A percentile compares a stretch with the other conserved stretches of the same genome.
These are phyloP conservation scores for Escovopsis sp. DNA, from an alignment of 2,329 filamentous ascomycete species.

Conservation along the genomic window DNA sequence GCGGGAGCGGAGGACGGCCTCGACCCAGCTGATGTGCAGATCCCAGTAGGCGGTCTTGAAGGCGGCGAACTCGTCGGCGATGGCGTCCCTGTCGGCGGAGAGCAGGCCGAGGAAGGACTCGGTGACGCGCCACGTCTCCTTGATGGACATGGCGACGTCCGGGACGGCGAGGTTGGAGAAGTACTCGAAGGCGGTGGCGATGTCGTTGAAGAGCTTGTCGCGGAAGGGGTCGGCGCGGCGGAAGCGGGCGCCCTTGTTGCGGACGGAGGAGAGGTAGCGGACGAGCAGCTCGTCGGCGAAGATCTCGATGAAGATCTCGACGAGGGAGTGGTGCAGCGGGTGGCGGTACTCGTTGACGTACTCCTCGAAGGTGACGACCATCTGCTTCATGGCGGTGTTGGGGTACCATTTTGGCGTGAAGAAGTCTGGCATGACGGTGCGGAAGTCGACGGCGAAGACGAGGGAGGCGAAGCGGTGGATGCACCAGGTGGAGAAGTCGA, in stretches of 20 bases:
- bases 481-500: conserved; percentile 88
- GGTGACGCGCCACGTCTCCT: conserved; percentile 82
- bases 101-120: conserved; percentile 70
- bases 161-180: conserved; percentile 58
- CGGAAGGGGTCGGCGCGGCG: conserved; percentile 72
- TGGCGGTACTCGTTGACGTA: conserved; percentile 78
- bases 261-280: conserved; percentile 67
- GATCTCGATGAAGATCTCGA: conserved; percentile 86
- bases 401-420: conserved; percentile 87
- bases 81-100: conserved; percentile 54
- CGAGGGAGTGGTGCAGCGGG: conserved; percentile 71
- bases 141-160: conserved; percentile 59
- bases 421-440: conserved; percentile 66
- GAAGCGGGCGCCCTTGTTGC: conserved; percentile 85
- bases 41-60: conserved; percentile 91
- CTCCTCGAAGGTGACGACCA: conserved; percentile 88
- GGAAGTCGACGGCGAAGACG: conserved; percentile 85
- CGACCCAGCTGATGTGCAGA: conserved; percentile 87
- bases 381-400: conserved; percentile 76
- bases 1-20: conserved; percentile 68
- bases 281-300: conserved; percentile 82
- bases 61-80: conserved; percentile 63
- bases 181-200: conserved; percentile 79
- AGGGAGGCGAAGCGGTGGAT: conserved; percentile 74
- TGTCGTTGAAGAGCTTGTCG: conserved; percentile 87